These are phyloP conservation scores for Penicillium roqueforti DNA, from an alignment of 495 filamentous ascomycete genomes.

Conservation along the genomic window DNA sequence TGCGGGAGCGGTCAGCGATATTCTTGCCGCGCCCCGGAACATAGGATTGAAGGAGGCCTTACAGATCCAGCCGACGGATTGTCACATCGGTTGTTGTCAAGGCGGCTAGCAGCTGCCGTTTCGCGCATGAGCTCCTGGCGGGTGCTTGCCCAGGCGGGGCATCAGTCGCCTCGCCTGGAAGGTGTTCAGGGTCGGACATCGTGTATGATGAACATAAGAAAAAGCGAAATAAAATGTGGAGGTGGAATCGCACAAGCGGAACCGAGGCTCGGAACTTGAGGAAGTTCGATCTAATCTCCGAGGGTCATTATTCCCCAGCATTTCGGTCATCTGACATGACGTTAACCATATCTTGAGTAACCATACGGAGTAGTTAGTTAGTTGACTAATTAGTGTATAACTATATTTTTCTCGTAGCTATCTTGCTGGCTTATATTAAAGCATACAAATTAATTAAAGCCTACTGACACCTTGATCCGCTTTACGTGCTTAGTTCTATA, in stretches of 20 bases:
- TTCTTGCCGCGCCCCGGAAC: not conserved
- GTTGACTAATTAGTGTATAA: not conserved
- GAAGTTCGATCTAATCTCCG: constrained; percentile 5
- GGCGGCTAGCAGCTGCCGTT: constrained; percentile 29
- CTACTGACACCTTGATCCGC: no score
- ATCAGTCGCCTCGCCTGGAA: not conserved
- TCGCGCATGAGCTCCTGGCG: constrained; percentile 22
- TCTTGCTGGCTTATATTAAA: not conserved
- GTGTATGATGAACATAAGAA: constrained; percentile 9
- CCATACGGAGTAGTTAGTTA: no score
- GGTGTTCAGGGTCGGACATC: constrained; percentile 18
- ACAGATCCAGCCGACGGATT: constrained; percentile 38
- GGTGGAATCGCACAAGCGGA: constrained; percentile 13
- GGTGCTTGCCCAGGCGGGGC: constrained; percentile 27
- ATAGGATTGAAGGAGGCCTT: constrained; percentile 5
- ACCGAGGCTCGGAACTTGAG: constrained; percentile 26
- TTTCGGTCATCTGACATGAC: not conserved
- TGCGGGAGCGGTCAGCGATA: constrained; percentile 13
- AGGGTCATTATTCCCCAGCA: constrained; percentile 1
- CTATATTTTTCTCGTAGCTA: not conserved
- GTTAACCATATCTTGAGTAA: no score
- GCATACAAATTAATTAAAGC: no score
- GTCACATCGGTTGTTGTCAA: constrained; percentile 34
- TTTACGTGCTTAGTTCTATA: no score
- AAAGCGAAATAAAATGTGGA: not conserved